A percentile compares a stretch with the other conserved stretches of the same genome.
phyloP scores from a whole-genome alignment of 495 filamentous ascomycete species.

The Penicillium argentinense region DNA sequence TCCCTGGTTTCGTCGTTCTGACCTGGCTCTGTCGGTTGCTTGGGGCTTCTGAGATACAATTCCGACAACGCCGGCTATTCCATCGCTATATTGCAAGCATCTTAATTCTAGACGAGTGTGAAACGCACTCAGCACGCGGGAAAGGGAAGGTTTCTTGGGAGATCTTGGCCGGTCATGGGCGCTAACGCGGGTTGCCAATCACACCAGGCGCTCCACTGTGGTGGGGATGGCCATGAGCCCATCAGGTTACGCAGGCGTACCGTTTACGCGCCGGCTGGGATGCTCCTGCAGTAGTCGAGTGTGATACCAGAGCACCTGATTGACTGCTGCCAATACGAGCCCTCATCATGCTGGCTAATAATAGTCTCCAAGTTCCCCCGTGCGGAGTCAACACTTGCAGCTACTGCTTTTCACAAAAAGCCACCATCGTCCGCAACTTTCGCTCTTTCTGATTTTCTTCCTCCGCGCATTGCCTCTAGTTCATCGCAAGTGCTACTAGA shows the following conservation, averaged over 20 bases:
- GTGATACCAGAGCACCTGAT: conserved; percentile 14
- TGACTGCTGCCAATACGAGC: conserved; percentile 9
- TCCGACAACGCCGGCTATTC: too few species aligned
- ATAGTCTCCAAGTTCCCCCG: conserved; percentile 10
- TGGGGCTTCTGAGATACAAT: too few species aligned
- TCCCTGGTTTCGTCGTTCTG: too few species aligned
- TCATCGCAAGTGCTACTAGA: not conserved
- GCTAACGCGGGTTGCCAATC: conserved; percentile 9
- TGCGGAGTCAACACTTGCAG: conserved; percentile 11
- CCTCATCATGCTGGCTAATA: conserved; percentile 10
- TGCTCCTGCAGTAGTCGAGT: conserved; percentile 23
- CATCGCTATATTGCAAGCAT: too few species aligned
- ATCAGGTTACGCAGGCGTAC: conserved; percentile 8
- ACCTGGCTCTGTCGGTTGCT: too few species aligned
- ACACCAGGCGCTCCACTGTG: conserved; percentile 1
- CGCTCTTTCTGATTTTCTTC: not conserved
- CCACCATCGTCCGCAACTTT: too few species aligned
- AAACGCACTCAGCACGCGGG: too few species aligned
- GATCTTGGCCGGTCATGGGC: conserved; percentile 9
- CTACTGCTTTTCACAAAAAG: not conserved
- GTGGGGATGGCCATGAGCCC: conserved; percentile 5
- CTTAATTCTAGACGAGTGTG: too few species aligned
- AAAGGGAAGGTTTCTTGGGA: not conserved
- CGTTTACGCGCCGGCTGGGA: conserved; percentile 24
- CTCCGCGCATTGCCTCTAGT: not conserved